Conservation (phyloP, 2,329 filamentous ascomycete species). For the Colletotrichum endophyticum region DNA sequence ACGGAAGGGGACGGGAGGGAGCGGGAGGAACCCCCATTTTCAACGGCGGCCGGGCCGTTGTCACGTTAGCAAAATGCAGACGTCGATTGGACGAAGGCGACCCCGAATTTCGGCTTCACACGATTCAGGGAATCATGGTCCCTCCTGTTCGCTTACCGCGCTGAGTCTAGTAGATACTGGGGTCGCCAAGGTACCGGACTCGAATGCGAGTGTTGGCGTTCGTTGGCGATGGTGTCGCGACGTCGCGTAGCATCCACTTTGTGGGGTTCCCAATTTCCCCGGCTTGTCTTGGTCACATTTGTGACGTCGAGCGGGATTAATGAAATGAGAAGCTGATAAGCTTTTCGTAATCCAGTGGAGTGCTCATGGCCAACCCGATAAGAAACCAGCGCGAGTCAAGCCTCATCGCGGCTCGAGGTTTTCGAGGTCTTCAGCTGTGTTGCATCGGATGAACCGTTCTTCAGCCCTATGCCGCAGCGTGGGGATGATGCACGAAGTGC, state of each 20-base stretch:
- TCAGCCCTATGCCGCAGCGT: neutral
- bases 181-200: neutral
- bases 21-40: neutral
- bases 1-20: neutral
- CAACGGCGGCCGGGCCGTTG: neutral
- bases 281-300: neutral
- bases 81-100: neutral
- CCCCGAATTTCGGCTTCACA: neutral
- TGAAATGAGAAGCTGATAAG: slow-evolving; percentile 3
- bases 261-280: slow-evolving; percentile 11
- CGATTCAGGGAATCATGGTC: neutral
- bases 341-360: neutral
- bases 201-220: neutral
- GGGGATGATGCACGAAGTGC: neutral
- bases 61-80: neutral
- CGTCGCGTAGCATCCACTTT: slow-evolving; percentile 20
- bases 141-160: slow-evolving; percentile 8
- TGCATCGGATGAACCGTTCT: neutral
- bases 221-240: slow-evolving; percentile 5
- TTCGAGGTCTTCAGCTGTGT: neutral
- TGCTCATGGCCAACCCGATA: neutral
- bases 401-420: neutral
- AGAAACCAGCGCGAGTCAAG: neutral
- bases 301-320: slow-evolving; percentile 10
- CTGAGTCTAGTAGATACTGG: neutral